These are phyloP conservation scores for Rhodotorula toruloides DNA, from an alignment of 768 basidiomycete species.

Conservation along the genomic window DNA sequence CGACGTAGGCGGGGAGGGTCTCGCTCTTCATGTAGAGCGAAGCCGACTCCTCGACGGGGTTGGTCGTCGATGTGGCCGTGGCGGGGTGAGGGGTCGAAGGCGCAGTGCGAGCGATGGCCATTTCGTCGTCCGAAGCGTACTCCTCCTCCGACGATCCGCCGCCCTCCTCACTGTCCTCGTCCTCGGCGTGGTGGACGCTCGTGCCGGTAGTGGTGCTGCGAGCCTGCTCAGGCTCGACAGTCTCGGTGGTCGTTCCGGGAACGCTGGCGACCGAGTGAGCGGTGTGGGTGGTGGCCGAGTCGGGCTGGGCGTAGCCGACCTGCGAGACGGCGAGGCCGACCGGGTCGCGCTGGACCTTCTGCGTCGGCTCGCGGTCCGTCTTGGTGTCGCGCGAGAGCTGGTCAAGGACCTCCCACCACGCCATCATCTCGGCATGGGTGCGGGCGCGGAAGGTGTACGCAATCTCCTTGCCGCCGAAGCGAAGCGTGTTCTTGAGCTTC, in stretches of 20 bases:
- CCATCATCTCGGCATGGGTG: conserved; percentile 36
- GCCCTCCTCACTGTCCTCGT: conserved; percentile 21
- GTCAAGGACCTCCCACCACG: conserved; percentile 37
- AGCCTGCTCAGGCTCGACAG: conserved; percentile 1
- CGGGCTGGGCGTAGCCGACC: conserved; percentile 24
- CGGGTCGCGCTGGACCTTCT: conserved; percentile 16
- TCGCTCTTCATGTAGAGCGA: conserved; percentile 12
- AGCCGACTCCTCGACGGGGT: neutral
- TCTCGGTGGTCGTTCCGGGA: conserved; percentile 2
- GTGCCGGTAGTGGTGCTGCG: neutral
- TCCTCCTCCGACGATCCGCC: conserved; percentile 36
- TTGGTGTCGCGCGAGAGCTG: conserved; percentile 39
- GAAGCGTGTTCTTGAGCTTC: conserved; percentile 35
- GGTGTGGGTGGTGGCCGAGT: neutral
- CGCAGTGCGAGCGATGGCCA: conserved; percentile 16
- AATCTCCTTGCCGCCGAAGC: conserved; percentile 39
- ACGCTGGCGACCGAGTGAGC: conserved; percentile 10
- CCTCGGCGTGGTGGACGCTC: conserved; percentile 9
- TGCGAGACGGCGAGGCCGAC: conserved; percentile 31
- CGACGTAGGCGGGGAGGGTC: conserved; percentile 33
- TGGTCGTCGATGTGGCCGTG: conserved; percentile 3
- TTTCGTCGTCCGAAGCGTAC: conserved; percentile 24
- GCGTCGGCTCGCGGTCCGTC: neutral
- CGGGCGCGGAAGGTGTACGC: conserved; percentile 41
- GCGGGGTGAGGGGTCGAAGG: conserved; percentile 19